Evolutionary conservation across 352 stramenopile genomes (phyloP).

Genomic region (Phytophthora quininea): DNA sequence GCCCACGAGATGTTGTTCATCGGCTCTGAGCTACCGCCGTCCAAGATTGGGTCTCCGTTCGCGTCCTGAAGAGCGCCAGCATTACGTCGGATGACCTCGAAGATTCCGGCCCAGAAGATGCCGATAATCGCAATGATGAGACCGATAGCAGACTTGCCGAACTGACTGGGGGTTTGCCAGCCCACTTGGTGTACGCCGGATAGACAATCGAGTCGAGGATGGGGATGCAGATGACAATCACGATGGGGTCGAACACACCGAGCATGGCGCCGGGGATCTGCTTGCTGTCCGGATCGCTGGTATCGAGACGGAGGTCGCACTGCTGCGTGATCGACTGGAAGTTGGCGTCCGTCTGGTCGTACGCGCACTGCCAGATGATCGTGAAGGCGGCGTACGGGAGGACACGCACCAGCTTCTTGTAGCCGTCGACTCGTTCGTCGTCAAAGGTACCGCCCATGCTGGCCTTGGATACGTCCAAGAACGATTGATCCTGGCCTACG

Average conservation of each 20-base stretch:
- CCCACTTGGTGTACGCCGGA: slow-evolving; percentile 34
- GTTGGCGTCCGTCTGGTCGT: slow-evolving; percentile 75
- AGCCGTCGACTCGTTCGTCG: slow-evolving; percentile 47
- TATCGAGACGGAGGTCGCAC: slow-evolving; percentile 58
- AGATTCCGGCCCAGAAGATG: slow-evolving; percentile 47
- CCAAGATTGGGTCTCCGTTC: slow-evolving; percentile 35
- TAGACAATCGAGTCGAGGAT: slow-evolving; percentile 45
- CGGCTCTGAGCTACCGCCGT: slow-evolving; percentile 38
- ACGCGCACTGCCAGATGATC: slow-evolving; percentile 66
- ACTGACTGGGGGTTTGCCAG: slow-evolving; percentile 41
- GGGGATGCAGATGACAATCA: slow-evolving; percentile 47
- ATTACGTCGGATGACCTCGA: slow-evolving; percentile 54
- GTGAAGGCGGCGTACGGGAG: slow-evolving; percentile 60
- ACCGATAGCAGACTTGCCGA: slow-evolving; percentile 37
- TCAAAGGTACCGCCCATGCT: no score
- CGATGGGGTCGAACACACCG: slow-evolving; percentile 51
- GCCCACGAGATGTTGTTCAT: slow-evolving; percentile 64
- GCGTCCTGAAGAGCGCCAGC: slow-evolving; percentile 30
- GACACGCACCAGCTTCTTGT: slow-evolving; percentile 56
- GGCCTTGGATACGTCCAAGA: slow-evolving; percentile 54
- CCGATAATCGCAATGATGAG: slow-evolving; percentile 40
- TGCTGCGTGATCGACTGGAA: slow-evolving; percentile 79
- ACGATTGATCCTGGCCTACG: slow-evolving; percentile 35
- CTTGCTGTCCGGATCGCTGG: slow-evolving; percentile 37
- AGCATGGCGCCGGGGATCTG: slow-evolving; percentile 66